Conservation (phyloP, 1,139 yeast genomes). For the Yamadazyma atmosphaerica region DNA sequence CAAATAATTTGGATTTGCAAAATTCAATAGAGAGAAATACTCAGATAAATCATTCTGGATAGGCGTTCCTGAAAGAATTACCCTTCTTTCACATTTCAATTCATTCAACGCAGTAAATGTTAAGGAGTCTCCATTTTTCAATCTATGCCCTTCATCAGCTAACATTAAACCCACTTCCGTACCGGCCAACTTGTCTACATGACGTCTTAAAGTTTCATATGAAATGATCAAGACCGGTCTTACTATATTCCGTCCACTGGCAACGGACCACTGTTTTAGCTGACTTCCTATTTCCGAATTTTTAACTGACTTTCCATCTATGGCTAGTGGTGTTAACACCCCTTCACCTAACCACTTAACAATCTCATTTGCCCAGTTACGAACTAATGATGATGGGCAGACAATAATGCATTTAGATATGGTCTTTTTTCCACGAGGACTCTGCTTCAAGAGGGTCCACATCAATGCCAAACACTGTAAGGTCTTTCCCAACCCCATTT, state of each 20-base stretch:
- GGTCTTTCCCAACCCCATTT: conserved; percentile 97
- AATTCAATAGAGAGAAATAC: conserved; percentile 85
- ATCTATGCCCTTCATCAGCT: conserved; percentile 96
- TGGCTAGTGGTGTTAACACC: conserved; percentile 81
- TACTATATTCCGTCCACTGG: conserved; percentile 84
- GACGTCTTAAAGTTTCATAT: conserved; percentile 88
- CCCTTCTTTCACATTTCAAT: conserved; percentile 81
- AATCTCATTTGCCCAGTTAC: conserved; percentile 97
- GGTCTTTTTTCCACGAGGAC: conserved; percentile 84
- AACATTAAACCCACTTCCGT: conserved; percentile 85
- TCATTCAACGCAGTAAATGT: conserved; percentile 89
- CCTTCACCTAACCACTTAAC: conserved; percentile 96
- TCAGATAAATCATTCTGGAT: conserved; percentile 96
- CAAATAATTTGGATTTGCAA: conserved; percentile 91
- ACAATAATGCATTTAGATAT: conserved; percentile 91
- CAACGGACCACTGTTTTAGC: conserved; percentile 83
- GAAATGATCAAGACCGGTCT: conserved; percentile 95
- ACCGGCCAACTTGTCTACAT: conserved; percentile 72
- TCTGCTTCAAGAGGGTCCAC: conserved; percentile 92
- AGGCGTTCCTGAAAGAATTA: conserved; percentile 94
- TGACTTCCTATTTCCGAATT: conserved; percentile 67
- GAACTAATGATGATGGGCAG: conserved; percentile 91
- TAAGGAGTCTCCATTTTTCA: conserved; percentile 91
- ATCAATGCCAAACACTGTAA: conserved; percentile 86
- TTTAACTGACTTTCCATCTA: conserved; percentile 84